Evolutionary conservation across 2,329 filamentous ascomycete genomes (phyloP), one percentile per base, ranked within the genome.

Genomic region (Penicillium verrucosum): DNA sequence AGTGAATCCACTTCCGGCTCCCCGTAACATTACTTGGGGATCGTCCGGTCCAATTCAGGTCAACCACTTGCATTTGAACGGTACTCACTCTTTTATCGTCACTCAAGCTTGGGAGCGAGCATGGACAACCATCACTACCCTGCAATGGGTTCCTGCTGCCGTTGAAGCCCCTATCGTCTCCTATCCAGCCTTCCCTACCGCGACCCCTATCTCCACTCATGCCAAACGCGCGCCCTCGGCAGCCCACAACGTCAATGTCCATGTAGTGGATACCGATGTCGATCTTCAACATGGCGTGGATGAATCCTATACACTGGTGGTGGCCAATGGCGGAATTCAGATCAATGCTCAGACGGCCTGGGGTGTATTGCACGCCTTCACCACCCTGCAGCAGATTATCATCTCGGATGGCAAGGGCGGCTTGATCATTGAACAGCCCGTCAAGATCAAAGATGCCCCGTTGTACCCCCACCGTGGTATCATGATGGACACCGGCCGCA

Each of bases 341-440:
- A 78, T 84, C 60, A 75, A 72, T 1, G 77, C 81, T 27, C 69
- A 79, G 65, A 83, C 81, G 0, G 73, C 79, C 44, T 84, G 81
- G 74, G 81, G 81, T 37, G 81, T 79, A 18, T 74, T 84, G 11
- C 81, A 83, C 64, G 81, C 81, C 10, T 80, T 84, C 61, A 83
- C 80, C 21, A 84, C 81, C n/a, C 70, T 84, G 51, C 81, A 84
- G 69, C 81, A 84, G 64, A 71, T 84, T 43, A 68, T 83, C 62
- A 82, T 83, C 63, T 77, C 73, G 2, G 74, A 81, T 48, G 77
- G 75, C 32, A 61, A 68, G 3, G 73, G 75, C 27, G 73, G 75
- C 0, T 63, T 82, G 57, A 71, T 82, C 14, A 70, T 84, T 41
- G 81, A 84, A 65, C 77, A 83, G 64, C 79, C 81, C 5, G 81